Evolutionary conservation across 169 alveolate species (phyloP).

Genomic region (Plasmodium relictum): DNA sequence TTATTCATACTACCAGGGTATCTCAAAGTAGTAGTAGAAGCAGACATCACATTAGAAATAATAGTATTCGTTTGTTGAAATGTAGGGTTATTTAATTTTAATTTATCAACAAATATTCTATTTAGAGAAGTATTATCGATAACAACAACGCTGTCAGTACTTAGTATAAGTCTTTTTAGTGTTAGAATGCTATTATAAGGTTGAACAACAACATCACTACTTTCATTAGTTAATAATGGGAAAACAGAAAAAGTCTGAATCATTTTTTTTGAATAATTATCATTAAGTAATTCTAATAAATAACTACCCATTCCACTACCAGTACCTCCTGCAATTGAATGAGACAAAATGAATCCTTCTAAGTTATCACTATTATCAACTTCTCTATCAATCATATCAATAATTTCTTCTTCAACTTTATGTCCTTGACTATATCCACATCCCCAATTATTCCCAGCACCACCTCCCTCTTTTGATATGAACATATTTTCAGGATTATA

Average conservation of each 20-base stretch:
- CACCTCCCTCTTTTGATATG: constrained; percentile 97
- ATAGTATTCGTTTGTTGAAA: constrained; percentile 73
- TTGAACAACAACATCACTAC: constrained; percentile 99
- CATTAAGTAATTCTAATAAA: constrained; percentile 96
- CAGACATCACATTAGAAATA: constrained; percentile 88
- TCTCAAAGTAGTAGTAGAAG: constrained; percentile 88
- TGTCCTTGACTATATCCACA: constrained; percentile 96
- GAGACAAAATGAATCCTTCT: constrained; percentile 98
- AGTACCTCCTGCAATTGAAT: constrained; percentile 99
- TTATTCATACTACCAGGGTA: constrained; percentile 99
- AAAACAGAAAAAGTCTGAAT: constrained; percentile 93
- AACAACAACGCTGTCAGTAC: constrained; percentile 98
- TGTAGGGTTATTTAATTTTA: constrained; percentile 86
- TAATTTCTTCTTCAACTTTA: constrained; percentile 95
- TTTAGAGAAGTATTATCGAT: constrained; percentile 98
- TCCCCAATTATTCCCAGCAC: constrained; percentile 99
- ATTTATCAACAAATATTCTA: constrained; percentile 96
- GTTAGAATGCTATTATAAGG: constrained; percentile 98
- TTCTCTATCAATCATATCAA: constrained; percentile 99
- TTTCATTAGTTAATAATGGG: constrained; percentile 93
- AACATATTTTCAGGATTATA: constrained; percentile 98
- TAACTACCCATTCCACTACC: constrained; percentile 99
- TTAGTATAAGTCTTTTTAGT: constrained; percentile 90
- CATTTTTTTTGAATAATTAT: constrained; percentile 94
- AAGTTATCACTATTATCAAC: constrained; percentile 99